These are phyloP conservation scores for Trapa bicornis DNA, from an alignment of 345 rosid genomes.

Conservation along the genomic window DNA sequence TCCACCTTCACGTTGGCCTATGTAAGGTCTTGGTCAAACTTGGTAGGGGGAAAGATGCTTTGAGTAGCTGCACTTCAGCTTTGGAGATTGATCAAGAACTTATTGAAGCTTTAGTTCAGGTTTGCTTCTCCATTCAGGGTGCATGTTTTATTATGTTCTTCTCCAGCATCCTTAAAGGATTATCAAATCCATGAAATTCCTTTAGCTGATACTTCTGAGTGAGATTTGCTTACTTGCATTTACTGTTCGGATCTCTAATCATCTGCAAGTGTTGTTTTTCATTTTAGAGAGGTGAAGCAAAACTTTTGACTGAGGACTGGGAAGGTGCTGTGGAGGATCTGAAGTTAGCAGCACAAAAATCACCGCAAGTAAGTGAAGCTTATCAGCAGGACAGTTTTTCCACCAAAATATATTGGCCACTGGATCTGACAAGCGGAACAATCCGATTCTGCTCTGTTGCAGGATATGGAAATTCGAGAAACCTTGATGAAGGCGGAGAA, in stretches of 20 bases:
- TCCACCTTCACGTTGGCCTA: slow-evolving; percentile 85
- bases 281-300: slow-evolving; percentile 88
- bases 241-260: background rate
- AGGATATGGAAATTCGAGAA: slow-evolving; percentile 83
- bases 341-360: slow-evolving; percentile 68
- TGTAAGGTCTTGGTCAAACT: slow-evolving; percentile 87
- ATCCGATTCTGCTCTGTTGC: slow-evolving; percentile 4
- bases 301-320: slow-evolving; percentile 86
- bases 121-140: slow-evolving; percentile 10
- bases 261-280: background rate
- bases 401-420: background rate
- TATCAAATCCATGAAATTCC: background rate
- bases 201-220: background rate
- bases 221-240: background rate
- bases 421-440: background rate
- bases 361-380: slow-evolving; percentile 61
- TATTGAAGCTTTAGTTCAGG: slow-evolving; percentile 90
- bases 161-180: background rate
- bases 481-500: slow-evolving; percentile 82
- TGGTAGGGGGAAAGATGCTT: slow-evolving; percentile 89
- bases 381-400: background rate
- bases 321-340: slow-evolving; percentile 96
- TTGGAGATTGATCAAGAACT: slow-evolving; percentile 76
- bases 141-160: background rate
- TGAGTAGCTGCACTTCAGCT: slow-evolving; percentile 70